Percentiles rank a stretch among this genome's conserved stretches.
These are phyloP conservation scores for Leishmania tropica DNA, from an alignment of 208 protist genomes.

Conservation along the genomic window DNA sequence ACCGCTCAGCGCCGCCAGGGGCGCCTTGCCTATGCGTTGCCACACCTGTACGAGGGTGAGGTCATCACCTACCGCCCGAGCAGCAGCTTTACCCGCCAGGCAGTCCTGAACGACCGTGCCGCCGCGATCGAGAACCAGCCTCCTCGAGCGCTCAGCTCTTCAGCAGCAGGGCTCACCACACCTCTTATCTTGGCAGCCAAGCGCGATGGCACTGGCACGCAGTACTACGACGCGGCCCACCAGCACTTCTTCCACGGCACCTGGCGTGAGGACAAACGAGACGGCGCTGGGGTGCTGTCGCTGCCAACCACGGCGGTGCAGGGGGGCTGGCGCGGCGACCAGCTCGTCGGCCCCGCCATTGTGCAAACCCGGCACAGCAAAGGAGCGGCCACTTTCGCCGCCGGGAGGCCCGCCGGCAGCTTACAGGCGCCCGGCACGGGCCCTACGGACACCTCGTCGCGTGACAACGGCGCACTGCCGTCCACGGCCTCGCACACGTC, in stretches of 20 bases:
- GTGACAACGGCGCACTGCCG: background rate
- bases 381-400: constrained; percentile 11
- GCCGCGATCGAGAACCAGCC: background rate
- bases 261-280: constrained; percentile 56
- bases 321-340: constrained; percentile 56
- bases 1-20: background rate
- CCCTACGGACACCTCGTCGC: background rate
- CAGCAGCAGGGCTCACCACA: background rate
- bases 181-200: constrained; percentile 3
- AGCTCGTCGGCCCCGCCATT: constrained; percentile 23
- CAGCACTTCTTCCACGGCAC: constrained; percentile 46
- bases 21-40: constrained; percentile 20
- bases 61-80: constrained; percentile 24
- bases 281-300: constrained; percentile 55
- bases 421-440: background rate
- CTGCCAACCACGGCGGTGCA: constrained; percentile 48
- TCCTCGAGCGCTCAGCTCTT: background rate
- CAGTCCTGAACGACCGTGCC: background rate
- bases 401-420: background rate
- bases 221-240: constrained; percentile 39
- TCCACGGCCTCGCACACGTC: background rate
- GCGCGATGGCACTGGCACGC: constrained; percentile 36
- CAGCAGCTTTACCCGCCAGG: constrained; percentile 9
- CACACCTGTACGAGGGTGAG: constrained; percentile 32
- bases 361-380: constrained; percentile 25